These are phyloP conservation scores for Epichloe gansuensis DNA, from an alignment of 2,329 filamentous ascomycete genomes.

Conservation along the genomic window DNA sequence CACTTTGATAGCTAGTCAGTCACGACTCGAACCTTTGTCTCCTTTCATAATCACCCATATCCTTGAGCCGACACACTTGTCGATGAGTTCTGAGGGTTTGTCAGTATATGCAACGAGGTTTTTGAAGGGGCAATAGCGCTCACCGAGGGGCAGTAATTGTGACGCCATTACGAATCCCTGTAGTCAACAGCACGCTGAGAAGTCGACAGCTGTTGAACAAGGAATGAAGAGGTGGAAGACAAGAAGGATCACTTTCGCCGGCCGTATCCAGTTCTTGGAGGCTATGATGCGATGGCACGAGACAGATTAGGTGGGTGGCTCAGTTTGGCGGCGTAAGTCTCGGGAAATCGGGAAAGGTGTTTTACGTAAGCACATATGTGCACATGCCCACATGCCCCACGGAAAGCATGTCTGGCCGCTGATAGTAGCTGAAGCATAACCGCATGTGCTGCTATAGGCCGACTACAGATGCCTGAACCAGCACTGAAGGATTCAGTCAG, in stretches of 20 bases:
- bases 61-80: slow-evolving; percentile 94
- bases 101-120: slow-evolving; percentile 1
- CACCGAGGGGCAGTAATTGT: slow-evolving; percentile 62
- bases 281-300: background rate
- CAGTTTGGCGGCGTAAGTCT: too few species aligned
- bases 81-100: slow-evolving; percentile 67
- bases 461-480: background rate
- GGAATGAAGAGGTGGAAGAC: background rate
- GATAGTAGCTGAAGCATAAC: too few species aligned
- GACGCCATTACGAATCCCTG: slow-evolving; percentile 46
- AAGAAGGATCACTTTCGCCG: background rate
- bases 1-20: too few species aligned
- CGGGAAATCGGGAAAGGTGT: background rate
- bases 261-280: background rate
- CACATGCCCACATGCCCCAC: background rate
- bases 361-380: slow-evolving; percentile 1
- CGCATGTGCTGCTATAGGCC: too few species aligned
- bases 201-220: background rate
- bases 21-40: slow-evolving; percentile 61
- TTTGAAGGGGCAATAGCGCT: slow-evolving; percentile 8
- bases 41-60: slow-evolving; percentile 99
- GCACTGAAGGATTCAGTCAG: background rate
- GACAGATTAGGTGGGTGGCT: too few species aligned
- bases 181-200: background rate
- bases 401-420: background rate